These are phyloP conservation scores for Phytophthora idaei DNA, from an alignment of 352 stramenopile species.

Conservation along the genomic window DNA sequence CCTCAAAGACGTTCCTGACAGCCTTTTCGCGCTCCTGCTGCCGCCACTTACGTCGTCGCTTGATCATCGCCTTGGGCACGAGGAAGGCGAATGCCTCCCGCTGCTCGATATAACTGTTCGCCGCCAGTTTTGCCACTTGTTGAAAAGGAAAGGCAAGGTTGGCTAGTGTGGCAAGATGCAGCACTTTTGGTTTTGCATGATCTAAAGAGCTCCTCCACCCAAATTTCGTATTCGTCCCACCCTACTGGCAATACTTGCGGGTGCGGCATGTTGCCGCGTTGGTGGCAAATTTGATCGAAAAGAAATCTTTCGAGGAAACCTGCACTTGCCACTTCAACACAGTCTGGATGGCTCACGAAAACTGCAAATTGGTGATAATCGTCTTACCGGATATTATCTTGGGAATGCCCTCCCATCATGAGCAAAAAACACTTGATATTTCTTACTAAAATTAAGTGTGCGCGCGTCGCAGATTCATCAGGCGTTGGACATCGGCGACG, in stretches of 20 bases:
- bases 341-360: conserved; percentile 19
- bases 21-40: conserved; percentile 24
- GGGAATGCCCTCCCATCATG: conserved; percentile 4
- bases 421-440: conserved; percentile 4
- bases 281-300: conserved; percentile 16
- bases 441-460: conserved; percentile 20
- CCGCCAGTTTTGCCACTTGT: conserved; percentile 27
- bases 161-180: neutral
- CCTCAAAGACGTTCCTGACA: conserved; percentile 35
- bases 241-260: conserved; percentile 21
- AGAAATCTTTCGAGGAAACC: conserved; percentile 15
- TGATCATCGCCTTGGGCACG: conserved; percentile 29
- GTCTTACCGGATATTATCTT: conserved; percentile 9
- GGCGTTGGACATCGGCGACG: conserved; percentile 23
- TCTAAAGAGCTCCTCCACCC: conserved; percentile 8
- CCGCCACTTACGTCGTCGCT: conserved; percentile 18
- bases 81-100: conserved; percentile 42
- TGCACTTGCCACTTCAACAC: conserved; percentile 27
- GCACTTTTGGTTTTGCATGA: conserved; percentile 13
- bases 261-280: conserved; percentile 4
- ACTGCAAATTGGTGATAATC: neutral
- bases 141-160: conserved; percentile 8
- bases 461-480: conserved; percentile 28
- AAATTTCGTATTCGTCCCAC: conserved; percentile 1
- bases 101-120: conserved; percentile 33